Conservation (phyloP, 2,329 filamentous ascomycete species). For the Macroventuria anomochaeta region DNA sequence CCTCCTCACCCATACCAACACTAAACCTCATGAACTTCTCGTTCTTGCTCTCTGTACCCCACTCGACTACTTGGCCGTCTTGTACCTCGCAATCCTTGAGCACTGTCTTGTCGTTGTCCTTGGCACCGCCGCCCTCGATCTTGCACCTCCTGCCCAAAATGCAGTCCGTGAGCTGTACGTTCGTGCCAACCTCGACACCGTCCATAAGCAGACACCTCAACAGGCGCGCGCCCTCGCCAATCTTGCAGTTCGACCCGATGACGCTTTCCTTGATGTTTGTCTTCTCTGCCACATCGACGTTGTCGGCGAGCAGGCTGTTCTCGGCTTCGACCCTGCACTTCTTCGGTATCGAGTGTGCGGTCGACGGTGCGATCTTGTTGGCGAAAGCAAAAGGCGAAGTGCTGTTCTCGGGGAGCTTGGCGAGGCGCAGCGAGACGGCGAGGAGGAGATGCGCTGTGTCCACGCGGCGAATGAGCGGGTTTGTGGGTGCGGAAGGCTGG, state of each 20-base stretch:
- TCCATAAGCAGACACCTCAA: constrained; percentile 94
- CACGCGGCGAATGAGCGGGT: constrained; percentile 80
- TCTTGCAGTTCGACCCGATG: constrained; percentile 85
- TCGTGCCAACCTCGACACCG: constrained; percentile 81
- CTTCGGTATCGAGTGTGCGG: constrained; percentile 79
- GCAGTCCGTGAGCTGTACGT: constrained; percentile 84
- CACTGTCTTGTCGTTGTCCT: constrained; percentile 54
- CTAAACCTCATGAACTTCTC: constrained; percentile 67
- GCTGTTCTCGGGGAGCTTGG: constrained; percentile 71
- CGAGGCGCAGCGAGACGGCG: constrained; percentile 81
- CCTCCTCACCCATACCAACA: constrained; percentile 47
- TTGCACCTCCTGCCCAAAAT: constrained; percentile 81
- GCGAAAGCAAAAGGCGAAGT: constrained; percentile 77
- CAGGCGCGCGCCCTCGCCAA: constrained; percentile 83
- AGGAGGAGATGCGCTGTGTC: constrained; percentile 86
- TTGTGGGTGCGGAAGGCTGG: constrained; percentile 66
- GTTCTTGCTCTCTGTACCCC: constrained; percentile 67
- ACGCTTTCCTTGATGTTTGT: constrained; percentile 92
- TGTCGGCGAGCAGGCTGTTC: constrained; percentile 85
- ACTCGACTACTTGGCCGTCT: constrained; percentile 80
- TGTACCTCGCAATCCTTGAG: constrained; percentile 92
- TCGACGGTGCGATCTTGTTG: constrained; percentile 71
- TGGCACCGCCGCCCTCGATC: constrained; percentile 76
- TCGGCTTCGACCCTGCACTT: constrained; percentile 81
- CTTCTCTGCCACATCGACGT: constrained; percentile 87